Evolutionary conservation across 1,284 basidiomycete species (phyloP).

Genomic region (Porodaedalea pini): DNA sequence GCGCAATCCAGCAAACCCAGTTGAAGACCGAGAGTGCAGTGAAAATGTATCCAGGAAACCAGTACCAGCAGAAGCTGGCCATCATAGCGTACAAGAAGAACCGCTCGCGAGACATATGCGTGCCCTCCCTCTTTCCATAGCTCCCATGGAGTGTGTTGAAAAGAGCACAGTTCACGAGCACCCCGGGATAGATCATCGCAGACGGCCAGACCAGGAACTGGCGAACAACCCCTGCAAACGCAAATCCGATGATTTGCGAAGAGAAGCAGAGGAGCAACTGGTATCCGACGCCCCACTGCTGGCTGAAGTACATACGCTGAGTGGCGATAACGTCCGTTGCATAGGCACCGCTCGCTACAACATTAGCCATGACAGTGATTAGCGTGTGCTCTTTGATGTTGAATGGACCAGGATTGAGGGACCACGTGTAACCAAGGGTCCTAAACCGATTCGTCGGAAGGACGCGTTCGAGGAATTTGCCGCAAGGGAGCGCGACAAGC

Average conservation of each 20-base stretch:
- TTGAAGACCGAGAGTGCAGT: conserved; percentile 81
- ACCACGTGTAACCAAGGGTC: conserved; percentile 62
- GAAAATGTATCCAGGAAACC: conserved; percentile 81
- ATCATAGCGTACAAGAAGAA: conserved; percentile 68
- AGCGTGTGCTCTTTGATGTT: conserved; percentile 69
- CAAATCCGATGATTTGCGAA: conserved; percentile 73
- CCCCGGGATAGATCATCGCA: conserved; percentile 92
- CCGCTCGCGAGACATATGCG: conserved; percentile 69
- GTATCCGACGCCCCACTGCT: conserved; percentile 52
- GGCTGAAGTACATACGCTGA: conserved; percentile 66
- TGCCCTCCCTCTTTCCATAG: conserved; percentile 63
- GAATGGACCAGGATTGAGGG: conserved; percentile 37
- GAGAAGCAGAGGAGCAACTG: conserved; percentile 70
- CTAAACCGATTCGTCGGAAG: conserved; percentile 68
- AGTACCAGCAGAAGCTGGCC: conserved; percentile 74
- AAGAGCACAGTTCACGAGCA: conserved; percentile 82
- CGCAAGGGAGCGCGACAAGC: conserved; percentile 64
- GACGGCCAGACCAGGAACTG: conserved; percentile 87
- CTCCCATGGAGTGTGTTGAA: conserved; percentile 87
- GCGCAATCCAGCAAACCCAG: conserved; percentile 94
- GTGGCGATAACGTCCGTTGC: conserved; percentile 45
- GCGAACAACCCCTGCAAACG: conserved; percentile 75
- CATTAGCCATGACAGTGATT: conserved; percentile 71
- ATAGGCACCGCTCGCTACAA: conserved; percentile 37
- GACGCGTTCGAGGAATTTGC: conserved; percentile 59